These are phyloP conservation scores for Claviceps pazoutovae DNA, from an alignment of 2,329 filamentous ascomycete species.

Conservation along the genomic window DNA sequence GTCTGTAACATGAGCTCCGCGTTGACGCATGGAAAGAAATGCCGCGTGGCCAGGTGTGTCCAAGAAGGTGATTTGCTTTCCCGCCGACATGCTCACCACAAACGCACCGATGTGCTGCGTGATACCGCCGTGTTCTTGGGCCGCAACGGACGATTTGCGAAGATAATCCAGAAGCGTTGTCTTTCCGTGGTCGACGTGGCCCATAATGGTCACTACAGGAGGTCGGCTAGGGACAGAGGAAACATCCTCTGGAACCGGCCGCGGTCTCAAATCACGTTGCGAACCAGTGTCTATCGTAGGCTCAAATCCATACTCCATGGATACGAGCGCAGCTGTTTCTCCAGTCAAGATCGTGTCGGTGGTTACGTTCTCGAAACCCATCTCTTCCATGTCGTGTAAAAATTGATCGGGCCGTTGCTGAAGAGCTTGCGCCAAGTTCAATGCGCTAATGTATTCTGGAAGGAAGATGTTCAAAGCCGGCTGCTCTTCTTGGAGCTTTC, in stretches of 20 bases:
- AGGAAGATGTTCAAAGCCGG: slow-evolving; percentile 52
- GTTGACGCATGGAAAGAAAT: slow-evolving; percentile 88
- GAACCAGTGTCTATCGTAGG: slow-evolving; percentile 59
- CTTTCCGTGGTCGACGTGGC: slow-evolving; percentile 96
- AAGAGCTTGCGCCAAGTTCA: slow-evolving; percentile 62
- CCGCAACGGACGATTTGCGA: slow-evolving; percentile 81
- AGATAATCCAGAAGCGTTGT: slow-evolving; percentile 91
- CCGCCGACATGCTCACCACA: slow-evolving; percentile 72
- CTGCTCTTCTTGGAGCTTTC: slow-evolving; percentile 27
- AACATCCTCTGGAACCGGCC: slow-evolving; percentile 54
- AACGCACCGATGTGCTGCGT: slow-evolving; percentile 98
- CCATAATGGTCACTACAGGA: slow-evolving; percentile 97
- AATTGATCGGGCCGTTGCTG: slow-evolving; percentile 60
- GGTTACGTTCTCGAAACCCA: slow-evolving; percentile 79
- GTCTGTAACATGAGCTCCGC: slow-evolving; percentile 90
- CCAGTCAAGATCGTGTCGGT: slow-evolving; percentile 78
- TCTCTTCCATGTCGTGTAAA: slow-evolving; percentile 58
- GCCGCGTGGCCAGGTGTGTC: slow-evolving; percentile 95
- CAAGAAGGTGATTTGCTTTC: slow-evolving; percentile 87
- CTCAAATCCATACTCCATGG: slow-evolving; percentile 85
- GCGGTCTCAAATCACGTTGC: slow-evolving; percentile 54
- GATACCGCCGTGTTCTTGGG: slow-evolving; percentile 87
- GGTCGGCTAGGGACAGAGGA: slow-evolving; percentile 59
- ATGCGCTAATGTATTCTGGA: slow-evolving; percentile 85
- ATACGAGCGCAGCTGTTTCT: slow-evolving; percentile 80